Evolutionary conservation across 176 grass and related monocot species (phyloP).

Genomic region (Triticum monococcum): DNA sequence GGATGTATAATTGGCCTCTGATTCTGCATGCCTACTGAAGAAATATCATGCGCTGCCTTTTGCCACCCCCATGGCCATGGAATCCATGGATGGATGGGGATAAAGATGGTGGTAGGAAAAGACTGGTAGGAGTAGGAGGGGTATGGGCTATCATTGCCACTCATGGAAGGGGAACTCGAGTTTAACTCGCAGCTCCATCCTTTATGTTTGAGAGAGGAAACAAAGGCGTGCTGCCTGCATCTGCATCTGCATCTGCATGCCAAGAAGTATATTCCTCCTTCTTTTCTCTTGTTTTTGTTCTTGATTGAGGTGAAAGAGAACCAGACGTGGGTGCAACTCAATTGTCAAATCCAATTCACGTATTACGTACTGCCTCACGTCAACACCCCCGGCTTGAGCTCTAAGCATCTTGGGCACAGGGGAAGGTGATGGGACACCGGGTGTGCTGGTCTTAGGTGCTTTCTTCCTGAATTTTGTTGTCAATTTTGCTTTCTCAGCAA

Average conservation of each 20-base stretch:
- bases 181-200: conserved; percentile 8
- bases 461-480: conserved; percentile 35
- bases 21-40: conserved; percentile 42
- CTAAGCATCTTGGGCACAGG: background rate
- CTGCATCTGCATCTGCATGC: background rate
- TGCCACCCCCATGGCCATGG: background rate
- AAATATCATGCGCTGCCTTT: conserved; percentile 37
- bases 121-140: background rate
- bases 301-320: background rate
- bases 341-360: conserved; percentile 28
- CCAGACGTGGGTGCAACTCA: background rate
- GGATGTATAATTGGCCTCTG: background rate
- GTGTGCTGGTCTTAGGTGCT: background rate
- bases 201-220: conserved; percentile 9
- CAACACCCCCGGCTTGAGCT: background rate
- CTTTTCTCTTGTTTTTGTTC: background rate
- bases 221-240: conserved; percentile 17
- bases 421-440: conserved; percentile 26
- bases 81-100: background rate
- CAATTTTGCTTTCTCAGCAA: background rate
- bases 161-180: conserved; percentile 29
- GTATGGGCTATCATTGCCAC: conserved; percentile 40
- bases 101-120: conserved; percentile 24
- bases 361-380: background rate
- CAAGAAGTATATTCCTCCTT: conserved; percentile 21